These are phyloP conservation scores for Thalassia testudinum DNA, from an alignment of 116 monocot species.

Conservation along the genomic window DNA sequence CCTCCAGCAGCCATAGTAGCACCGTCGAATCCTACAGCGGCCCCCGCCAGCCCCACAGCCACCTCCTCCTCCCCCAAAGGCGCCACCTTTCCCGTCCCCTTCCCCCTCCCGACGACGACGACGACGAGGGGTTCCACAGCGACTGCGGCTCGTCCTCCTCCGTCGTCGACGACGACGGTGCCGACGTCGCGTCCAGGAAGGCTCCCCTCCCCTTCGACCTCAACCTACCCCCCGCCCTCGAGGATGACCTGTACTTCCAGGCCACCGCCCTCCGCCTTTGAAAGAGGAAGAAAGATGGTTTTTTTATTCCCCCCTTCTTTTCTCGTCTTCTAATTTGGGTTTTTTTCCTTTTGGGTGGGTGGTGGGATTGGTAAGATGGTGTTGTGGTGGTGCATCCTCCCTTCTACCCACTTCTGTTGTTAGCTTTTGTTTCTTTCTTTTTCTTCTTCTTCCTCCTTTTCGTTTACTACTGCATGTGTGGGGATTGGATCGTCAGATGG, in stretches of 20 bases:
- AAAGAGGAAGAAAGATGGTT: background rate
- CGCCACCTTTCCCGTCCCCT: background rate
- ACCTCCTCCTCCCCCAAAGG: slow-evolving; percentile 1
- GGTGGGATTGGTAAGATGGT: background rate
- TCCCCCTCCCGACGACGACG: background rate
- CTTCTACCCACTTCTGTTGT: background rate
- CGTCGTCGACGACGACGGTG: slow-evolving; percentile 21
- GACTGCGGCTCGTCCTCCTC: slow-evolving; percentile 40
- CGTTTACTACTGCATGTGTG: no score
- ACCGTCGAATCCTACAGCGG: slow-evolving; percentile 38
- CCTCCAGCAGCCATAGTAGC: slow-evolving; percentile 22
- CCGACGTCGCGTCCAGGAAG: slow-evolving; percentile 4
- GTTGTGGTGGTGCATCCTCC: background rate
- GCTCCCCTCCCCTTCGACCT: slow-evolving; percentile 28
- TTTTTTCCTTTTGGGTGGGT: background rate
- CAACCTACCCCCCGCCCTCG: slow-evolving; percentile 22
- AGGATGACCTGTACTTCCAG: slow-evolving; percentile 14
- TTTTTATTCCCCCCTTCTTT: no score
- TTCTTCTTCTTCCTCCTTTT: no score
- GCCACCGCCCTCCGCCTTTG: slow-evolving; percentile 20
- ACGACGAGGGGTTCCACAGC: slow-evolving; percentile 18
- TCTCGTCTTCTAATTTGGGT: background rate
- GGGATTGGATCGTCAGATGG: no score
- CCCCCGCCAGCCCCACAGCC: slow-evolving; percentile 4
- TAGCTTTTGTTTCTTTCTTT: no score